A percentile compares a stretch with the other conserved stretches of the same genome.
Conservation (phyloP, 2,329 filamentous ascomycete species). For the Aspergillus phoenicis region DNA sequence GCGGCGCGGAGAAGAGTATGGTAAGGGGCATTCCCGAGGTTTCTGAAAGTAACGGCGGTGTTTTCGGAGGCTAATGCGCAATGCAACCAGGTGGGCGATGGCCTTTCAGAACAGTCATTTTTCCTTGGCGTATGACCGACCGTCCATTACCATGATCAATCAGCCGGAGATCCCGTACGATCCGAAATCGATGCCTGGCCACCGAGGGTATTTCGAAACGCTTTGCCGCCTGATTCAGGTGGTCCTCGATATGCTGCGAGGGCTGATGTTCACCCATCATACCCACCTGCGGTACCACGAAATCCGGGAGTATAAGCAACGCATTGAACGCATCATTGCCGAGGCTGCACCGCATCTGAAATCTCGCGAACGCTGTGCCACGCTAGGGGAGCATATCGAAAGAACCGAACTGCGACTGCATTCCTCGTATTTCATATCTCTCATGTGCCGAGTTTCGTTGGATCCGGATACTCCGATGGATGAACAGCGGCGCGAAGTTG, state of each 20-base stretch:
- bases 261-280: constrained; percentile 52
- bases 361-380: constrained; percentile 45
- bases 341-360: constrained; percentile 60
- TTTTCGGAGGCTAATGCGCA: background rate
- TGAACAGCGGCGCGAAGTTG: constrained; percentile 34
- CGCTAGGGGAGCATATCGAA: constrained; percentile 55
- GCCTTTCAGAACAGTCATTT: constrained; percentile 64
- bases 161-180: constrained; percentile 52
- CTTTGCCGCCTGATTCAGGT: constrained; percentile 57
- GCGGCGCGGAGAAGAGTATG: constrained; percentile 42
- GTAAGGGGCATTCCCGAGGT: constrained; percentile 23
- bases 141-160: constrained; percentile 55
- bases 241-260: constrained; percentile 57
- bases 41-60: background rate
- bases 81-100: constrained; percentile 52
- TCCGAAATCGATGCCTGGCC: constrained; percentile 53
- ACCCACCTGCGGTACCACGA: constrained; percentile 53
- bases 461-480: constrained; percentile 43
- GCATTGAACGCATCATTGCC: constrained; percentile 57
- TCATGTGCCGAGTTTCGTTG: constrained; percentile 60
- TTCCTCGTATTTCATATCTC: constrained; percentile 62
- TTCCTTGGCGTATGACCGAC: constrained; percentile 63
- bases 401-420: constrained; percentile 62
- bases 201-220: constrained; percentile 58
- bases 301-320: constrained; percentile 58